A percentile compares a stretch with the other conserved stretches of the same genome.
phyloP scores from a whole-genome alignment of 1,139 yeast genomes.

The Debaryomyces sp. region DNA sequence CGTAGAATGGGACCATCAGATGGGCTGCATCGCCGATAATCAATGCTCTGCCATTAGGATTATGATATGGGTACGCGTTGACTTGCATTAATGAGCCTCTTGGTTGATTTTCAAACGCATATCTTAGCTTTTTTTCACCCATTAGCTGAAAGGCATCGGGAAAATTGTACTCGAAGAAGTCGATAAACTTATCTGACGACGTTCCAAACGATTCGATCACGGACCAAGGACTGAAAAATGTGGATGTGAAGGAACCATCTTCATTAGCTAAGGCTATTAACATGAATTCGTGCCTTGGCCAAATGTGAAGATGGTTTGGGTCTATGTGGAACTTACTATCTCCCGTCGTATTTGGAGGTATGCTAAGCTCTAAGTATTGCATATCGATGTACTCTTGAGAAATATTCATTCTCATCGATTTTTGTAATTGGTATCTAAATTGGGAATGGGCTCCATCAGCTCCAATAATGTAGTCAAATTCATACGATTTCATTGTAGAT shows the following conservation, averaged over 20 bases:
- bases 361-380: conserved; percentile 78
- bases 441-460: conserved; percentile 87
- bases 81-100: conserved; percentile 76
- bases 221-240: conserved; percentile 83
- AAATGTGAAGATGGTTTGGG: conserved; percentile 83
- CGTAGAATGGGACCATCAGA: conserved; percentile 96
- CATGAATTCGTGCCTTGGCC: conserved; percentile 91
- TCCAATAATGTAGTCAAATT: conserved; percentile 69
- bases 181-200: conserved; percentile 43
- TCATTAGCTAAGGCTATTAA: conserved; percentile 84
- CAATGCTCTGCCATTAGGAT: conserved; percentile 60
- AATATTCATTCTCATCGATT: conserved; percentile 67
- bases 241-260: conserved; percentile 87
- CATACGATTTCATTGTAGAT: conserved; percentile 20
- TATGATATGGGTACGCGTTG: conserved; percentile 69
- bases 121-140: conserved; percentile 56
- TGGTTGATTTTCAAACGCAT: conserved; percentile 64
- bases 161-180: conserved; percentile 64
- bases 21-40: conserved; percentile 94
- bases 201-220: conserved; percentile 55
- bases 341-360: conserved; percentile 52
- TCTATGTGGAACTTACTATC: conserved; percentile 50
- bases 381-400: conserved; percentile 81
- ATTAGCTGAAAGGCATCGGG: conserved; percentile 74
- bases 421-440: conserved; percentile 71